A percentile compares a stretch with the other conserved stretches of the same genome.
These are phyloP conservation scores for Camelina sativa DNA, from an alignment of 345 rosid species.

Conservation along the genomic window DNA sequence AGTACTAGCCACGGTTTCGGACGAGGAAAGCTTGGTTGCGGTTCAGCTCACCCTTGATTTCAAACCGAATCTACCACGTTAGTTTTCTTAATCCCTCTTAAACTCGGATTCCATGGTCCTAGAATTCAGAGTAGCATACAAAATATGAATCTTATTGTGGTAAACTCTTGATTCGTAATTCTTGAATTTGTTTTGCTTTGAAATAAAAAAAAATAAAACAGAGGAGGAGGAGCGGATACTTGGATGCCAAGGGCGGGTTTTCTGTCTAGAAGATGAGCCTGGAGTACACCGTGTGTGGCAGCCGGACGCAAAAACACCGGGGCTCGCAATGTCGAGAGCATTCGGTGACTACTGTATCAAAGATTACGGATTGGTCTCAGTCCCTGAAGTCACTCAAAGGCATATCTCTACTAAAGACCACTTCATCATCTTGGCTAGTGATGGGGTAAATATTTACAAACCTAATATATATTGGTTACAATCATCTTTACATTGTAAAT, in stretches of 20 bases:
- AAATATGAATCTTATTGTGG: background rate
- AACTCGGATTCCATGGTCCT: background rate
- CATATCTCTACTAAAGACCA: conserved; percentile 72
- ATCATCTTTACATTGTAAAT: conserved; percentile 45
- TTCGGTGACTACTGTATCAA: conserved; percentile 93
- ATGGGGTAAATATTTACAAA: conserved; percentile 67
- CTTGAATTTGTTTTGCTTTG: conserved; percentile 6
- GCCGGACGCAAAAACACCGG: conserved; percentile 75
- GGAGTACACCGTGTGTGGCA: conserved; percentile 95
- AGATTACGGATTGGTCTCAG: conserved; percentile 80
- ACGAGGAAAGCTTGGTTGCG: conserved; percentile 74
- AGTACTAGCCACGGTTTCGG: conserved; percentile 77
- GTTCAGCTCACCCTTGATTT: conserved; percentile 89
- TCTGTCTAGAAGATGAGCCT: conserved; percentile 81
- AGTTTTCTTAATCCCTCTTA: conserved; percentile 45
- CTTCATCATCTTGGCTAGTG: conserved; percentile 84
- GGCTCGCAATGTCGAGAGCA: conserved; percentile 98
- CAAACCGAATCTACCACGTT: conserved; percentile 91
- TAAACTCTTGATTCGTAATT: conserved; percentile 16
- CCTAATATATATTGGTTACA: no score
- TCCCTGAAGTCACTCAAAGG: conserved; percentile 88
- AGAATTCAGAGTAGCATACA: background rate
- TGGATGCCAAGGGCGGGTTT: conserved; percentile 75
- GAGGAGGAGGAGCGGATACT: conserved; percentile 89
- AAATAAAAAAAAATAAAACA: conserved; percentile 35